Evolutionary conservation across 2,329 filamentous ascomycete genomes (phyloP).

Genomic region (Monosporascus sp.): DNA sequence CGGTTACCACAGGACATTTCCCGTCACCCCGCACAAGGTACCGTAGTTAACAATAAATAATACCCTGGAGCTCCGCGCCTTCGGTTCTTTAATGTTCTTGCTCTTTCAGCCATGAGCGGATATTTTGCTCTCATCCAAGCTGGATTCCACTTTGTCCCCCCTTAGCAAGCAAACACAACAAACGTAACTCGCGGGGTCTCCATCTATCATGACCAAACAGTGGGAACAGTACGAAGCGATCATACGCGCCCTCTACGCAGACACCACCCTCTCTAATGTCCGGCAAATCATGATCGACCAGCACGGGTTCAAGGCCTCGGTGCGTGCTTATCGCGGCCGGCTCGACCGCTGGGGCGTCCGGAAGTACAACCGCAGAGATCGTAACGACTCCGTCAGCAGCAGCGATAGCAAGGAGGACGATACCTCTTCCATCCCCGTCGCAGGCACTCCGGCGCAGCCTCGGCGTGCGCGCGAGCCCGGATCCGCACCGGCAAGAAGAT

Average conservation of each 20-base stretch:
- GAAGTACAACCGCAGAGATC: slow-evolving; percentile 41
- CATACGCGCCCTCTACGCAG: slow-evolving; percentile 13
- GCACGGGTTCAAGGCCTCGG: slow-evolving; percentile 32
- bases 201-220: background rate
- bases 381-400: slow-evolving; percentile 4
- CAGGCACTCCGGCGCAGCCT: background rate
- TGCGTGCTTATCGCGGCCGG: slow-evolving; percentile 44
- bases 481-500: background rate
- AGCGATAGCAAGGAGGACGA: background rate
- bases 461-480: background rate
- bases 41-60: background rate
- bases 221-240: slow-evolving; percentile 7
- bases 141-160: background rate
- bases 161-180: background rate
- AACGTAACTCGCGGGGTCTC: background rate
- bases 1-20: background rate
- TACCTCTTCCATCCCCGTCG: background rate
- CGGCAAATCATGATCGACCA: slow-evolving; percentile 22
- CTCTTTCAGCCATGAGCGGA: background rate
- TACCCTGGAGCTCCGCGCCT: background rate
- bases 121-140: background rate
- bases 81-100: background rate
- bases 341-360: slow-evolving; percentile 40
- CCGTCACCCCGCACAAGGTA: background rate
- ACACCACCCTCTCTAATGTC: slow-evolving; percentile 20